Evolutionary conservation across 2,329 filamentous ascomycete genomes (phyloP), one percentile per base, ranked within the genome.

Genomic region (Diaporthe sp.): DNA sequence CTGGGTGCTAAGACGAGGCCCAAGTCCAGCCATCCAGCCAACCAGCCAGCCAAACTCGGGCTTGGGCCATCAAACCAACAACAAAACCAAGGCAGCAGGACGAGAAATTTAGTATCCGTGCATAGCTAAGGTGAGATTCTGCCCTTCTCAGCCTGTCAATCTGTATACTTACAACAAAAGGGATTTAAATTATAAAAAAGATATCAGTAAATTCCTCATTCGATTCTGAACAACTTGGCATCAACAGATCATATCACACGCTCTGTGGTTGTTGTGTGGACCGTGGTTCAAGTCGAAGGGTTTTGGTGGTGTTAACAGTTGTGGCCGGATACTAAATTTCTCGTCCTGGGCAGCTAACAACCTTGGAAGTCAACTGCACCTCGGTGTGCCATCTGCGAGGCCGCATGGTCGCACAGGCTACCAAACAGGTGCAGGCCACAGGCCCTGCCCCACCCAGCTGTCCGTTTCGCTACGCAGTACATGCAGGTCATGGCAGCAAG

Each of bases 1-100:
- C 67, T 70, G 58, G 55, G 54, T 58, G 66, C 33, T 55, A 69
- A 58, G 50, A 50, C 40, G 58, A 64, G 58, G 58, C 58, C 58
- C 58, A 64, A 45, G 58, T 13, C 38, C 58, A 33, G 30, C 33
- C 58, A 17, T 6, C 42, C 61, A 38, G 28, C 45, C 45, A 35
- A 9, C 45, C 45, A 68, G 45, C 64, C 45, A 54, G 22, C 50
- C 66, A 30, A 17, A 13, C 45, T 50, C 28, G 22, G 64, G 54
- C 58, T 61, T 60, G 57, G 58, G 40, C 57, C 57, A 40, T 40
- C 54, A 9, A 57, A 35, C 54, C 54, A 57, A 10, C 54, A 35
- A 33, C 30, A 57, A 57, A 55, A 28, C 33, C 19, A 54, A 55
- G 25, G 30, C 22, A 30, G 33, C 35, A 38, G 35, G n/a, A n/a